These are phyloP conservation scores for Mycena alexandri DNA, from an alignment of 768 basidiomycete genomes.

Conservation along the genomic window DNA sequence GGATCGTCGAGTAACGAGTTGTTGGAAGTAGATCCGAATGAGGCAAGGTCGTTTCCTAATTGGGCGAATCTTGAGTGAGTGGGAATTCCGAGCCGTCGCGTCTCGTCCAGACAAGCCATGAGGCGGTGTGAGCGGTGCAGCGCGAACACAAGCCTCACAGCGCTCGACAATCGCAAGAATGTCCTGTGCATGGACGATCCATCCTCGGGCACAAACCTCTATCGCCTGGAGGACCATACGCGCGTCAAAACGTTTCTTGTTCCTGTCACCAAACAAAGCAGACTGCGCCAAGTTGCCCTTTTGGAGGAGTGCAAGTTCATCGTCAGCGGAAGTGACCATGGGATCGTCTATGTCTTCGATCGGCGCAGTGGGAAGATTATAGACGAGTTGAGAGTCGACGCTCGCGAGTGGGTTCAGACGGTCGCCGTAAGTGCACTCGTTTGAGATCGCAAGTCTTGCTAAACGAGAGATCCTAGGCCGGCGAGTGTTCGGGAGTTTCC, in stretches of 20 bases:
- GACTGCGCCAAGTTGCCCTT: slow-evolving; percentile 33
- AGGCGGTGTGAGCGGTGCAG: too few relatives aligned
- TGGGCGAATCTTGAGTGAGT: too few relatives aligned
- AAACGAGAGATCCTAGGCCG: slow-evolving; percentile 17
- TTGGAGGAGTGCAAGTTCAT: slow-evolving; percentile 21
- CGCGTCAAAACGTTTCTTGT: slow-evolving; percentile 30
- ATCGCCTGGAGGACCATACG: slow-evolving; percentile 21
- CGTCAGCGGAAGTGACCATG: slow-evolving; percentile 39
- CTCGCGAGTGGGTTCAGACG: slow-evolving; percentile 33
- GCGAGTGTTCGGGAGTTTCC: slow-evolving; percentile 24
- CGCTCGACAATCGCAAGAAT: slow-evolving; percentile 20
- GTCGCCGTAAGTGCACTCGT: slow-evolving; percentile 25
- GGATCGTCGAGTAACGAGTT: too few relatives aligned
- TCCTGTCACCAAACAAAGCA: slow-evolving; percentile 25
- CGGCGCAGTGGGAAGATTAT: slow-evolving; percentile 21
- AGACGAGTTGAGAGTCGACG: slow-evolving; percentile 28
- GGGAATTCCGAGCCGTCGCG: too few relatives aligned
- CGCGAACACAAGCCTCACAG: too few relatives aligned
- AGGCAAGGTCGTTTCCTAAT: too few relatives aligned
- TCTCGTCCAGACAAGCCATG: too few relatives aligned
- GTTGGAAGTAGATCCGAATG: too few relatives aligned
- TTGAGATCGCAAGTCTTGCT: slow-evolving; percentile 10
- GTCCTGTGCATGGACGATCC: slow-evolving; percentile 32
- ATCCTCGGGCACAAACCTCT: slow-evolving; percentile 21
- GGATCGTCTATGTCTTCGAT: slow-evolving; percentile 37